These are phyloP conservation scores for Paxillus rubicundulus DNA, from an alignment of 768 basidiomycete genomes.

Conservation along the genomic window DNA sequence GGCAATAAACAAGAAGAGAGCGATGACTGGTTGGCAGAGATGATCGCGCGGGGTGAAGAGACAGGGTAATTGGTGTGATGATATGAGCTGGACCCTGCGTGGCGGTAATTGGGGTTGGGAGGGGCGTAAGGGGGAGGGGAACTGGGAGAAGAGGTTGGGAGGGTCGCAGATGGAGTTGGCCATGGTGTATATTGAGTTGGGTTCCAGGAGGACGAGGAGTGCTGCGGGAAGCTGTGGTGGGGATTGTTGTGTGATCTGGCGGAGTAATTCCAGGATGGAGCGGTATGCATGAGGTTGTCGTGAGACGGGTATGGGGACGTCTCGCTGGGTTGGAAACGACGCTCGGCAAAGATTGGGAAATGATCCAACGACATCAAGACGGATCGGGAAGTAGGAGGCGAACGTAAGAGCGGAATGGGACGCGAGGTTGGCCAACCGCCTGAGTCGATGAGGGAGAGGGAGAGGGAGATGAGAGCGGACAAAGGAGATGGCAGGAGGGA, in stretches of 20 bases:
- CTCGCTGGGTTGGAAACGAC: conserved; percentile 31
- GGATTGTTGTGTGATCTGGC: conserved; percentile 23
- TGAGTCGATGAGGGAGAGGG: background rate
- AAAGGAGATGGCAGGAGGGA: background rate
- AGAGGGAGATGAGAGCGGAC: background rate
- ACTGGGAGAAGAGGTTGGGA: conserved; percentile 19
- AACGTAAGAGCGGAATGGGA: background rate
- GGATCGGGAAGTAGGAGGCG: conserved; percentile 7
- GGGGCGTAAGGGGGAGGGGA: conserved; percentile 25
- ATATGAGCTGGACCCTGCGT: conserved; percentile 18
- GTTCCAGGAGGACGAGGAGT: conserved; percentile 21
- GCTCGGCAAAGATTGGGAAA: conserved; percentile 30
- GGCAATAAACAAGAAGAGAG: conserved; percentile 19
- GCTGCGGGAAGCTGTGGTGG: conserved; percentile 11
- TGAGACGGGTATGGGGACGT: conserved; percentile 21
- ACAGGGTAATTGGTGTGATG: conserved; percentile 21
- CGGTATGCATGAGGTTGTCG: conserved; percentile 20
- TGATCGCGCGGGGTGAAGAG: conserved; percentile 18
- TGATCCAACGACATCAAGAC: conserved; percentile 33
- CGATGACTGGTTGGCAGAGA: conserved; percentile 13
- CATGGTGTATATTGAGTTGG: conserved; percentile 13
- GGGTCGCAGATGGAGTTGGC: conserved; percentile 16
- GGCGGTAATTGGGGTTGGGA: conserved; percentile 22
- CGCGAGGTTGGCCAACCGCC: background rate
- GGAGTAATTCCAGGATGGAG: conserved; percentile 26